Base-by-base conservation (phyloP, 768 basidiomycete species). In the Kwoniella europaea region DNA sequence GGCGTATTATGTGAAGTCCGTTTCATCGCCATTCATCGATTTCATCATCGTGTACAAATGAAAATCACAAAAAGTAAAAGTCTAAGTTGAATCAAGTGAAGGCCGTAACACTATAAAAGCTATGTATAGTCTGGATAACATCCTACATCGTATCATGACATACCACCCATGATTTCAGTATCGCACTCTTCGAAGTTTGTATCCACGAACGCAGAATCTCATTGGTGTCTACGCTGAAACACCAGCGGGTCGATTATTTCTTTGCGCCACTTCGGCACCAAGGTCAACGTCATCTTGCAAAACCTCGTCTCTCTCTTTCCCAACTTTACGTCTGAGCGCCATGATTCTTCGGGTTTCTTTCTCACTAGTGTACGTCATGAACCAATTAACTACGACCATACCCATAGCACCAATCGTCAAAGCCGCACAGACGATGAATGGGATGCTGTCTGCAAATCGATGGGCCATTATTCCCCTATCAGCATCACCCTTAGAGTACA, bases 291-390 rank as follows among this genome's bases (percentile, higher is more conserved):
- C 67, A 18, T 68, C 67, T 13, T 68, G 59, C n/a, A 62, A 50
- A 12, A 68, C 67, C 20, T 60, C 44, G 59, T 68, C 35, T n/a
- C 41, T 62, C 57, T 60, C 52, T 35, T 68, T 68, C 10, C 67
- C 67, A 12, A 61, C 57, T 68, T 68, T 68, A 10, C 67, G 67
- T 50, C 67, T 16, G 12, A 68, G 52, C 6, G 67, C 60, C 59
- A 60, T 59, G 58, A 68, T 61, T 44, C 67, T 20, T 55, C 67
- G 20, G 4, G 67, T 68, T 43, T 68, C 67, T 10, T 68, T 68
- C 59, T 68, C 67, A 10, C 58, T 68, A 4, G n/a, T 60, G 59
- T 68, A 68, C 1, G 67, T 68, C 20, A 43, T 18, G n/a, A 50
- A 68, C 67, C 67, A 68, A 15, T 61, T 60, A 0, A 68, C 52